Base-by-base conservation (phyloP, 2,329 filamentous ascomycete species). In the Cladosporium colombiae region DNA sequence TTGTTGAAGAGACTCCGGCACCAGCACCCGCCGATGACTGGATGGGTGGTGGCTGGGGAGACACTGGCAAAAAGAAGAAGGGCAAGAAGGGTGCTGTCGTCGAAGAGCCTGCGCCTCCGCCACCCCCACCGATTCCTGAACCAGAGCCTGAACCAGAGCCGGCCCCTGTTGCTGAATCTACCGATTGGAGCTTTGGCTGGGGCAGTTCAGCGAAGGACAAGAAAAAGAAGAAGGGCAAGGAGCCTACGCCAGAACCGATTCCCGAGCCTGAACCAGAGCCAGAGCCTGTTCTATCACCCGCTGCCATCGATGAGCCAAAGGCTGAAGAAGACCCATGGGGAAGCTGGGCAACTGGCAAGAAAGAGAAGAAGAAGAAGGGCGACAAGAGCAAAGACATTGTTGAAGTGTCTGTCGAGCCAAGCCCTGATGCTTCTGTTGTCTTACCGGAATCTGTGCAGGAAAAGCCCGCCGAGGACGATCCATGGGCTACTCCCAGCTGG, bases 261-360 rank as follows among this genome's bases (percentile, higher is more conserved):
- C 70, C 70, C 2, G 70, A 73, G 49, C 65, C 69, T 16, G 68
- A 70, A 49, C 60, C 66, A 2, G 70, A 73, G 33, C 69, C 72
- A n/a, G 71, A 74, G 46, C 62, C 56, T 65, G 70, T 64, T 57
- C 69, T 69, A 65, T 73, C 70, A 65, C 81, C 82, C n/a, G 81
- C 81, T 68, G 78, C 75, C 27, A 77, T 85, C 8, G 81, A 84
- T 65, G 83, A 85, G 70, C 80, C 82, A 2, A 81, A 81, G 65
- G 76, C 75, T 18, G 81, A 82, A 31, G 80, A 80, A 14, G 79
- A 80, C 50, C 61, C 63, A 33, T 85, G 84, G 74, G 82, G 79
- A 66, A 82, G 83, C 57, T 88, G 86, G 81, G 84, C 83, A 35
- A 85, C 82, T 61, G 81, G 83, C 6, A 86, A 84, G 68, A 78